Evolutionary conservation across 2,329 filamentous ascomycete genomes (phyloP).

Genomic region (Colletotrichum scovillei): DNA sequence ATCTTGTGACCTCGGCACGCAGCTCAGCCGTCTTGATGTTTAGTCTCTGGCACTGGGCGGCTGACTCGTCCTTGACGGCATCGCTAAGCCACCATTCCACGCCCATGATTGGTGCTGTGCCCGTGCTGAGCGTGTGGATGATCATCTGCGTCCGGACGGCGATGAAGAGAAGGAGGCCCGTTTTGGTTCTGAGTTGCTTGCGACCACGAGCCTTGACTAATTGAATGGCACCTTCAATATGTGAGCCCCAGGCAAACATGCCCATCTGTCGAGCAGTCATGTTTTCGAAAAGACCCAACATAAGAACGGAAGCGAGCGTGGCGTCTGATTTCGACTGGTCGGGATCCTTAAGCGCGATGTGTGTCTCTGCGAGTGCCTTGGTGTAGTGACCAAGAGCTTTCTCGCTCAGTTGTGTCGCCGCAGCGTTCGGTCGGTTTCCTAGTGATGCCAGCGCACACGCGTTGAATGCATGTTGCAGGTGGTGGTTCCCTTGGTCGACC

Average conservation of each 20-base stretch:
- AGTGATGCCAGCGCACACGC: slow-evolving; percentile 69
- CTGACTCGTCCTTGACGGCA: slow-evolving; percentile 60
- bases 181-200: slow-evolving; percentile 64
- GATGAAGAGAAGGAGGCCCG: slow-evolving; percentile 67
- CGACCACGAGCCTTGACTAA: slow-evolving; percentile 68
- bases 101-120: slow-evolving; percentile 63
- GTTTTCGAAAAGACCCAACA: slow-evolving; percentile 70
- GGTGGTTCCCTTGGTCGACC: slow-evolving; percentile 53
- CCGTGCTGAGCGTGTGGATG: slow-evolving; percentile 66
- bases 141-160: slow-evolving; percentile 72
- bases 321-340: slow-evolving; percentile 62
- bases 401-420: slow-evolving; percentile 47
- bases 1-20: slow-evolving; percentile 63
- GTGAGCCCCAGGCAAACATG: slow-evolving; percentile 67
- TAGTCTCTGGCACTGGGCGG: slow-evolving; percentile 61
- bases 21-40: slow-evolving; percentile 66
- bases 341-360: slow-evolving; percentile 63
- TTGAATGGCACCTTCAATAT: slow-evolving; percentile 73
- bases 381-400: slow-evolving; percentile 65
- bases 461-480: slow-evolving; percentile 67
- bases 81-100: slow-evolving; percentile 70
- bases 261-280: slow-evolving; percentile 42
- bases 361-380: slow-evolving; percentile 64
- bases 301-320: slow-evolving; percentile 68
- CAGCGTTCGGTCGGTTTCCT: slow-evolving; percentile 59